Base-by-base conservation (phyloP, 75 land plant species). In the Cupressus sempervirens region DNA sequence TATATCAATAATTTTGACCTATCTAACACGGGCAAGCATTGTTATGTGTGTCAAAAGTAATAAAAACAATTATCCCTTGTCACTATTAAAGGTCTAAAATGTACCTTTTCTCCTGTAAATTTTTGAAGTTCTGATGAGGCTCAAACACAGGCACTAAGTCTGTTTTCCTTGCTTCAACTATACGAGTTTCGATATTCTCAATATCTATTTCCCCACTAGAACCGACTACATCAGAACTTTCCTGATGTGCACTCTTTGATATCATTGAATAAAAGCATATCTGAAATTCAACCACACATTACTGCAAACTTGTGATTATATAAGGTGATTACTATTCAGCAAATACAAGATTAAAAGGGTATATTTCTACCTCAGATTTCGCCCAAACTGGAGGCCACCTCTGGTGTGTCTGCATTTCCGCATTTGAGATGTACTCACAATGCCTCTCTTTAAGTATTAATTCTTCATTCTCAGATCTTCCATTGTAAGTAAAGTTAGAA, bases 371-470 rank as follows among this genome's bases (percentile, higher is more conserved):
- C 94, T 92, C 86, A 82, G 96, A 87, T 76, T 89, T 93, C 16
- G 94, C 89, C 99, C 99, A 98, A 8, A 96, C 75, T 29, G 99
- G 98, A 34, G 76, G 82, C 77, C 83, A 50, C 56, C 86, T 85
- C 85, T 91, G 91, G 90, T 96, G 94, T 91, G 92, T 93, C 83
- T 96, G 93, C 68, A 96, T 85, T 91, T 98, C 99, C 58, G 95
- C 96, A 83, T 94, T 97, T 14, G 98, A 93, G 41, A 94, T 91
- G 84, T 94, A 93, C 89, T 89, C 83, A 40, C 92, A 91, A 82
- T 92, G 92, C 84, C 84, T 91, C 29, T 92, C 96, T 58, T 93
- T 93, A 76, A 82, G 53, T 30, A 79, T 91, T 43, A 16, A 35
- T 68, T 93, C 94, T 38, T 84, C 89, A 77, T 91, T 90, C 1